Evolutionary conservation across 805 yeast species (phyloP).

Genomic region (Candida koratica): DNA sequence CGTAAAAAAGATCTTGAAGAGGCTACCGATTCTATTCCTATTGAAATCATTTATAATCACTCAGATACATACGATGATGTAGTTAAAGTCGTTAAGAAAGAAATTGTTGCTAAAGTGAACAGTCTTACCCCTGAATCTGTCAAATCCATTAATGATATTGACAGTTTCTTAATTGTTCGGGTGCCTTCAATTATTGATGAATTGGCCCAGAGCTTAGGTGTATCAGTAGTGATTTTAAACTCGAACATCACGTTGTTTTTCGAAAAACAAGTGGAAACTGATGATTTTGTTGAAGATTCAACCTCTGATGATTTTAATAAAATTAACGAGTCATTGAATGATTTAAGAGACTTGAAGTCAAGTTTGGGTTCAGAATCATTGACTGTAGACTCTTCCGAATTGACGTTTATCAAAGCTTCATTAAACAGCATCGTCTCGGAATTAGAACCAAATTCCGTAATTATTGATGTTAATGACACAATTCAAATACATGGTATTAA

Average conservation of each 20-base stretch:
- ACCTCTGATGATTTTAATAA: conserved; percentile 53
- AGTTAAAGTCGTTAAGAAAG: conserved; percentile 58
- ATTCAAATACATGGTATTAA: conserved; percentile 69
- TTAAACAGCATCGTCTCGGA: conserved; percentile 41
- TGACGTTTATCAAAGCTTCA: conserved; percentile 55
- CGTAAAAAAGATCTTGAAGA: conserved; percentile 35
- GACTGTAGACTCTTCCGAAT: conserved; percentile 51
- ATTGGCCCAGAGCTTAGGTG: conserved; percentile 44
- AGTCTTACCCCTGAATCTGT: conserved; percentile 65
- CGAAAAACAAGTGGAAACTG: conserved; percentile 30
- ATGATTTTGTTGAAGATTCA: conserved; percentile 65
- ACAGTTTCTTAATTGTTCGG: conserved; percentile 51
- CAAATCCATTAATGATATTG: conserved; percentile 57
- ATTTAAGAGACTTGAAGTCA: conserved; percentile 55
- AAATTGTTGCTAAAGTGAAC: conserved; percentile 71
- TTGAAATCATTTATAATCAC: conserved; percentile 56
- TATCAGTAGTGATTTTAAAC: conserved; percentile 59
- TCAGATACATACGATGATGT: conserved; percentile 44
- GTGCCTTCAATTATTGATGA: conserved; percentile 40
- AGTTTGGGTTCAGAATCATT: conserved; percentile 51
- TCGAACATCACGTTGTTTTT: conserved; percentile 52
- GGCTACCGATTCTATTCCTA: conserved; percentile 42
- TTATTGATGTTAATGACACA: conserved; percentile 39
- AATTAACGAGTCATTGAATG: conserved; percentile 52
- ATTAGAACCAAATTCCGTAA: conserved; percentile 37